Evolutionary conservation across 2,329 filamentous ascomycete species (phyloP), one percentile per base, ranked within the genome.

Genomic region (Epichloe bromicola): DNA sequence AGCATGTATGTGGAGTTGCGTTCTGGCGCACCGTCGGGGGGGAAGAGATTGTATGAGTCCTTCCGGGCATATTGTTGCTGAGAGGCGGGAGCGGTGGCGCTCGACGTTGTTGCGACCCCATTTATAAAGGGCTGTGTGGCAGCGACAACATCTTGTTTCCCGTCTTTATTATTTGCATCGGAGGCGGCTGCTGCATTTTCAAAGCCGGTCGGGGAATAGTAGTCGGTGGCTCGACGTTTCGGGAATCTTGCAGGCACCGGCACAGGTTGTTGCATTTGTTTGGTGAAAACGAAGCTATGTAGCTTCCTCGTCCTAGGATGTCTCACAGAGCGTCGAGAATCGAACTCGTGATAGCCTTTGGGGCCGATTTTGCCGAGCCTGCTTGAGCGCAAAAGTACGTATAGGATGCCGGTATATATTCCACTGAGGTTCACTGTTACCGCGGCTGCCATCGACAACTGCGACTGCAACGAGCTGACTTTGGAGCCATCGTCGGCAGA

Each of bases 371-470:
- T 76, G 12, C 75, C 73, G 12, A 75, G 71, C 14, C 74, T 78
- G 56, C 79, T 83, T 3, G 81, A 80, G 56, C 83, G 76, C 47
- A 87, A 70, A 58, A 85, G 83, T 8, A 86, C 68, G 57, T 86
- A 82, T 23, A 86, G 71, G 15, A 80, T 75, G 4, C 82, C 80
- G 15, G 78, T 82, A 61, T 82, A 72, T 15, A 86, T 66, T 2
- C 83, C 83, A 0, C 82, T 81, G 2, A 84, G 70, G 59, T 85
- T 85, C 15, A 80, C 71, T 3, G 82, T 78, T 6, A 86, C 78
- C 15, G 81, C 77, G 26, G 80, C 79, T 40, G 85, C 75, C 71
- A 83, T 80, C 2, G 79, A 73, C 4, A 82, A 66, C 52, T 63
- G 75, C 43, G 76, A 67, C 11, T 51, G 53, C 8, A 46, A 11